Conservation (phyloP, 768 basidiomycete species). For the Rhizopogon roseolus region DNA sequence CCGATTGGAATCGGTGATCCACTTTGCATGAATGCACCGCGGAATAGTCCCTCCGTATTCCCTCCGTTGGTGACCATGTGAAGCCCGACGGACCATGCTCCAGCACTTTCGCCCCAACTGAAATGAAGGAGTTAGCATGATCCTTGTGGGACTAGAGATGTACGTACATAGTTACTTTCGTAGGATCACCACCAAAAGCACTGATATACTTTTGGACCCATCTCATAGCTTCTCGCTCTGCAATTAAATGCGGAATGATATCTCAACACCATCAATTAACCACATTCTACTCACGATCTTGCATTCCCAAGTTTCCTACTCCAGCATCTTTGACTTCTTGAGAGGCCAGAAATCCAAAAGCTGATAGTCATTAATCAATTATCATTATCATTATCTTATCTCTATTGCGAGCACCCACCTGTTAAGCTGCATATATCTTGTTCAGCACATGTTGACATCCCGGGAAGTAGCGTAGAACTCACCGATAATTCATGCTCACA, state of each 20-base stretch:
- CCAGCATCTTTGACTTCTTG: conserved; percentile 35
- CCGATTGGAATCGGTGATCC: conserved; percentile 26
- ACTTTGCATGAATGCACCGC: conserved; percentile 34
- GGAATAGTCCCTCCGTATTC: conserved; percentile 18
- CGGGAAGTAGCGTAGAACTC: not conserved
- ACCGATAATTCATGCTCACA: conserved; percentile 40
- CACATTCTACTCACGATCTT: too few species aligned
- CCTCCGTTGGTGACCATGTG: conserved; percentile 25
- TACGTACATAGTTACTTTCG: conserved; percentile 30
- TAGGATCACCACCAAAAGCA: conserved; percentile 55
- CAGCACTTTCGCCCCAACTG: conserved; percentile 33
- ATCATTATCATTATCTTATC: too few species aligned
- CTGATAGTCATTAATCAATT: conserved; percentile 5
- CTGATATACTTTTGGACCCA: conserved; percentile 60
- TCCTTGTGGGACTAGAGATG: conserved; percentile 3
- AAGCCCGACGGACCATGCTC: conserved; percentile 29
- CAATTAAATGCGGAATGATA: not conserved
- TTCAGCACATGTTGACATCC: not conserved
- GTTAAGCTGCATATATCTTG: conserved; percentile 3
- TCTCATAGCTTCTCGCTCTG: conserved; percentile 34
- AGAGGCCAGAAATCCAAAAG: conserved; percentile 38
- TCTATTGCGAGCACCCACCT: conserved; percentile 9
- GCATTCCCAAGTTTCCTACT: too few species aligned
- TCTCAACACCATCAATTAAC: not conserved
- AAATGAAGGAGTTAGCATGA: not conserved